Base-by-base conservation (phyloP, 352 stramenopile species). In the Phytopythium helicoides region DNA sequence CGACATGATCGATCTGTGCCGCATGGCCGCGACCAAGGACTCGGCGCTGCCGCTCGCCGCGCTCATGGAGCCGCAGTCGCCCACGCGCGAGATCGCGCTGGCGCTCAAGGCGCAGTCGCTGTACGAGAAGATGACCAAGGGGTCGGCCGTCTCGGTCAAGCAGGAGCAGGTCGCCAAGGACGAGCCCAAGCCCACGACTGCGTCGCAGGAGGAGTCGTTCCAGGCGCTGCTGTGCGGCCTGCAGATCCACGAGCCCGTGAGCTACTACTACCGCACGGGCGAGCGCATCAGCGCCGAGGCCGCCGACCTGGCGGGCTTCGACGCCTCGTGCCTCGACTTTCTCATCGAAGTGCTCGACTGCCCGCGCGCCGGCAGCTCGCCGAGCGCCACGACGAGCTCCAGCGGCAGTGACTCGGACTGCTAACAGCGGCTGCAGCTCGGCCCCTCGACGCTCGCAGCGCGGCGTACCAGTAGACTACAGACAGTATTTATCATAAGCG, bases 321-420 rank as follows among this genome's bases (percentile, higher is more conserved):
- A 73, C 42, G 57, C 70, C 57, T 69, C 64, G 53, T 78, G 58
- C 41, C 54, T 78, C 7, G 64, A 74, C 50, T 78, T 66, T 45
- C 56, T 78, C 22, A 72, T 78, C 37, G 55, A 78, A 22, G 58
- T 73, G 23, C 58, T 78, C 10, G 55, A 48, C 19, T 35, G 48
- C 46, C 31, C 53, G 37, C 26, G 38, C 11, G 12, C 1, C 8
- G 5, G 10, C 10, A 23, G 44, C 44, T 50, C 45, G 45, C 18
- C 28, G 3, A 51, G 45, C 28, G 45, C 11, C 26, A 46, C 7
- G 47, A 64, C 12, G n/a, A 52, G 31, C 18, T 33, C 28, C 28
- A 48, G 39, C 26, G 46, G 60, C 45, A 60, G 54, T 44, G 54
- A 58, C 33, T 36, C 64, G 22, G 55, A 64, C 47, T 52, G 25